phyloP scores from a whole-genome alignment of 495 filamentous ascomycete species.

The Annulohypoxylon stygium region DNA sequence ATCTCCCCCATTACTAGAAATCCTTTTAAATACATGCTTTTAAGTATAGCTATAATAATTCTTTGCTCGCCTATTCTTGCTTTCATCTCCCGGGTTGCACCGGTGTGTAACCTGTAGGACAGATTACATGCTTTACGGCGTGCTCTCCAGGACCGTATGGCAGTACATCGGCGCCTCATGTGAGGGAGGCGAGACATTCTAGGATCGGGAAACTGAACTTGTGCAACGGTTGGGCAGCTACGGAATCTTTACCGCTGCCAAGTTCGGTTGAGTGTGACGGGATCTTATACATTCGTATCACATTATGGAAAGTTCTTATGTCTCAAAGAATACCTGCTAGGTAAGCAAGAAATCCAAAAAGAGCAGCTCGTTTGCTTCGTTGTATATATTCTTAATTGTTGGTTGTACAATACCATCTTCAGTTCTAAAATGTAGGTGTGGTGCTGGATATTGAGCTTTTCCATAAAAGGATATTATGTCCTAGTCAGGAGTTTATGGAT shows the following conservation, averaged over 20 bases:
- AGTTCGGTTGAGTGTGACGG: constrained; percentile 21
- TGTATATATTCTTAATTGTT: not conserved
- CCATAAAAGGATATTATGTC: not conserved
- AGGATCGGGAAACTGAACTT: constrained; percentile 3
- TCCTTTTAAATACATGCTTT: not conserved
- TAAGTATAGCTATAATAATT: not conserved
- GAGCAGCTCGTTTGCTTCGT: not conserved
- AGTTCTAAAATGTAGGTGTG: not conserved
- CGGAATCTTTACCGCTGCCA: constrained; percentile 19
- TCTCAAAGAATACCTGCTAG: no score
- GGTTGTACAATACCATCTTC: not conserved
- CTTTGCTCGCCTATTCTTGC: not conserved
- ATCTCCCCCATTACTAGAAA: not conserved
- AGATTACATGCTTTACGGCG: not conserved
- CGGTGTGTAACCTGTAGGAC: constrained; percentile 1
- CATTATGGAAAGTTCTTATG: not conserved
- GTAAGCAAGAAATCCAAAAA: no score
- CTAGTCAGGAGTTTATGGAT: not conserved
- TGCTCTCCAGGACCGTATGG: not conserved
- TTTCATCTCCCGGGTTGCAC: not conserved
- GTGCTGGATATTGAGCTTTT: not conserved
- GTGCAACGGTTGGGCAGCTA: constrained; percentile 33
- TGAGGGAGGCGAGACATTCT: constrained; percentile 15
- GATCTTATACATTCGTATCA: constrained; percentile 34
- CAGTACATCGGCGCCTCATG: constrained; percentile 12